A percentile compares a stretch with the other conserved stretches of the same genome.
Evolutionary conservation across 1,284 basidiomycete genomes (phyloP).

Genomic region (Xerocomus amazonicus): DNA sequence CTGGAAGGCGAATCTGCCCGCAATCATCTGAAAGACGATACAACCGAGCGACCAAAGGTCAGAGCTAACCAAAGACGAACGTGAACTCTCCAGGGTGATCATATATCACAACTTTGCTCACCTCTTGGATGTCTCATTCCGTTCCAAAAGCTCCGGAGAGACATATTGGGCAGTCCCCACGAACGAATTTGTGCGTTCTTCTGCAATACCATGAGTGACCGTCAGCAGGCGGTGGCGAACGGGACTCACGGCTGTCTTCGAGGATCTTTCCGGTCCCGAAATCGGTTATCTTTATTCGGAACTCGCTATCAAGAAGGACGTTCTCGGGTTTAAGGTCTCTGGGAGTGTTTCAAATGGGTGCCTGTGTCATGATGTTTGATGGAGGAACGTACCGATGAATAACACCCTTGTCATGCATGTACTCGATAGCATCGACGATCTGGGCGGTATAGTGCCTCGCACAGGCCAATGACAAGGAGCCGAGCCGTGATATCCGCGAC

Average conservation of each 20-base stretch:
- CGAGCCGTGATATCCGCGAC: conserved; percentile 70
- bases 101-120: conserved; percentile 22
- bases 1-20: conserved; percentile 88
- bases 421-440: conserved; percentile 82
- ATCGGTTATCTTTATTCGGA: conserved; percentile 92
- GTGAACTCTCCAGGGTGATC: neutral
- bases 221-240: neutral
- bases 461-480: conserved; percentile 76
- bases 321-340: conserved; percentile 93
- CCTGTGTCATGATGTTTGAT: conserved; percentile 9
- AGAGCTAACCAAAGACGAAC: conserved; percentile 48
- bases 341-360: conserved; percentile 6
- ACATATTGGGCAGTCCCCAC: conserved; percentile 98
- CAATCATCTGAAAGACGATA: conserved; percentile 95
- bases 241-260: conserved; percentile 47
- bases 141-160: conserved; percentile 85
- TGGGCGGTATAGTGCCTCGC: conserved; percentile 85
- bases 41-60: conserved; percentile 99
- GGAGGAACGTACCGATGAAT: conserved; percentile 66
- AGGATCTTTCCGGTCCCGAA: conserved; percentile 95
- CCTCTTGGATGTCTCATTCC: conserved; percentile 72
- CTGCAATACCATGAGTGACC: conserved; percentile 25
- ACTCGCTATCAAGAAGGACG: conserved; percentile 80
- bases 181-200: conserved; percentile 72
- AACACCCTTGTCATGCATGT: conserved; percentile 85